These are phyloP conservation scores for Pseudogymnoascus sp. DNA, from an alignment of 2,329 filamentous ascomycete genomes.

Conservation along the genomic window DNA sequence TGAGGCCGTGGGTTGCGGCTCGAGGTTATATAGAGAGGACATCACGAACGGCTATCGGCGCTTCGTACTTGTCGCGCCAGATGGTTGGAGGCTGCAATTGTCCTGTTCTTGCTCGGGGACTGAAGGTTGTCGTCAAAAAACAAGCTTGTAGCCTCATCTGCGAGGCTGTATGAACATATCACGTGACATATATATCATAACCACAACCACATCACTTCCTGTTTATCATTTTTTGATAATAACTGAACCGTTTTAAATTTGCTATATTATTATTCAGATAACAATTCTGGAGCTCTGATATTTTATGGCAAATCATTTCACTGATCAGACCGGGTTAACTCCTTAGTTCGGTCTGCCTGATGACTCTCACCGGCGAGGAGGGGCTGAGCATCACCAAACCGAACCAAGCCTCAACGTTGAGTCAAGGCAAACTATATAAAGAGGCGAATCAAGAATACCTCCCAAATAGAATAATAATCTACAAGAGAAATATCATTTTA, in stretches of 20 bases:
- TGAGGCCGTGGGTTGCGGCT: conserved; percentile 89
- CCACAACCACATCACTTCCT: background rate
- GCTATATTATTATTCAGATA: background rate
- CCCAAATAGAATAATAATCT: too few species aligned
- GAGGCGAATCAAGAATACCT: background rate
- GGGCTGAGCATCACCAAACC: background rate
- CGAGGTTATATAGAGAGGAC: conserved; percentile 89
- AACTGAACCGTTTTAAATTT: background rate
- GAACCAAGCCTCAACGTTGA: background rate
- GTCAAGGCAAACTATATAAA: background rate
- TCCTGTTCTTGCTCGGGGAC: background rate
- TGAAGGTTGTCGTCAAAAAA: conserved; percentile 1
- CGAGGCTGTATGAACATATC: background rate
- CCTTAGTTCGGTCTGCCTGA: background rate
- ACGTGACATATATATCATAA: background rate
- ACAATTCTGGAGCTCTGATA: background rate
- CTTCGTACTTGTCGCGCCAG: background rate
- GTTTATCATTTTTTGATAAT: background rate
- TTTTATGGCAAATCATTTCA: too few species aligned
- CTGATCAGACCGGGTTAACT: background rate
- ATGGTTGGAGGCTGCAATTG: background rate
- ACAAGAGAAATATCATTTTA: background rate
- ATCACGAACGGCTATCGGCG: conserved; percentile 42
- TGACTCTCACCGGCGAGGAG: background rate
- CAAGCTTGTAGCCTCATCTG: conserved; percentile 2